phyloP scores from a whole-genome alignment of 345 rosid species.

The Garcia nutans region DNA sequence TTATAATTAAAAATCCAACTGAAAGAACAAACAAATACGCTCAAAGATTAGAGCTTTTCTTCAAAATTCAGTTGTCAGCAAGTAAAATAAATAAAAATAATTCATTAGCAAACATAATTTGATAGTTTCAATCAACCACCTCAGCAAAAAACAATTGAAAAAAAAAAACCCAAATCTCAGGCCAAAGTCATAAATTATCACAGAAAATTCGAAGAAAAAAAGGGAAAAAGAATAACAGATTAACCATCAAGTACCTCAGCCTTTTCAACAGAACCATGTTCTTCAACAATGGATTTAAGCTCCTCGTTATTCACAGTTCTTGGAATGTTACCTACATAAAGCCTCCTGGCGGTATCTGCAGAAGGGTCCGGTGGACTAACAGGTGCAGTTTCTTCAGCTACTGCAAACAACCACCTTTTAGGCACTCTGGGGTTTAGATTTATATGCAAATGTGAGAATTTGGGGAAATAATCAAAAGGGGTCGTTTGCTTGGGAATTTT shows the following conservation, averaged over 20 bases:
- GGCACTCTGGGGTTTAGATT: slow-evolving; percentile 18
- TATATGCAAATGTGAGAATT: not conserved
- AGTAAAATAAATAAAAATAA: not conserved
- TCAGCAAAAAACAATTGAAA: not conserved
- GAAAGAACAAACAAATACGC: not conserved
- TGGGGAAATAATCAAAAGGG: slow-evolving; percentile 10
- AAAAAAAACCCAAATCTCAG: not conserved
- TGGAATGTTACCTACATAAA: slow-evolving; percentile 81
- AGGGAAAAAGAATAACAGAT: not conserved
- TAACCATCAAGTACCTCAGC: slow-evolving; percentile 50
- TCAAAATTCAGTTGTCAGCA: not conserved
- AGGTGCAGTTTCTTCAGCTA: slow-evolving; percentile 45
- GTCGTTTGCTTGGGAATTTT: slow-evolving; percentile 18
- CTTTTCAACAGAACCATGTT: slow-evolving; percentile 77
- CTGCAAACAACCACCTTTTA: slow-evolving; percentile 37
- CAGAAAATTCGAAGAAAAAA: not conserved
- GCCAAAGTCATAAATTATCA: not conserved
- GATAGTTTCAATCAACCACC: not conserved
- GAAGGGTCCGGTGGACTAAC: slow-evolving; percentile 36
- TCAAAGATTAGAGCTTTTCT: not conserved
- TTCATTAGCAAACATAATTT: not conserved
- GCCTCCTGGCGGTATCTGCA: slow-evolving; percentile 53
- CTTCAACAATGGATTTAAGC: slow-evolving; percentile 60
- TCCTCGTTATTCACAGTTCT: slow-evolving; percentile 53
- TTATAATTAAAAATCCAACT: not conserved